Evolutionary conservation across 2,329 filamentous ascomycete species (phyloP).

Genomic region (Pestalotiopsis sp.): DNA sequence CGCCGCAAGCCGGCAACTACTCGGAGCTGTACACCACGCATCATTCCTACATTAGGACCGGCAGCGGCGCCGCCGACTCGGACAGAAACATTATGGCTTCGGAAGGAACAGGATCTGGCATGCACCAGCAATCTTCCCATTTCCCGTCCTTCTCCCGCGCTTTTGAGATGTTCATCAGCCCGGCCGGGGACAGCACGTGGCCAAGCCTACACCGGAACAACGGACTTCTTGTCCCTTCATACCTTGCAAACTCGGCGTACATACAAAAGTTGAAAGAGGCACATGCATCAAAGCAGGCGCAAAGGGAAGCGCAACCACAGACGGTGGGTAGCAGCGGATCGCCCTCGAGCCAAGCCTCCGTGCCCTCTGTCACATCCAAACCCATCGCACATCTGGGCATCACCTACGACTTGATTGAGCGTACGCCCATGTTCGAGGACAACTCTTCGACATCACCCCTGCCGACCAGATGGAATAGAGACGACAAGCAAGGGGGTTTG

Average conservation of each 20-base stretch:
- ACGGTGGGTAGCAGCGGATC: constrained; percentile 38
- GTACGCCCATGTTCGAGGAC: constrained; percentile 62
- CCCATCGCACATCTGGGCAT: constrained; percentile 72
- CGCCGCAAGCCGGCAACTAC: constrained; percentile 39
- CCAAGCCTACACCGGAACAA: constrained; percentile 35
- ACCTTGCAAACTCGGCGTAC: constrained; percentile 78
- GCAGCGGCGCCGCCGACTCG: constrained; percentile 34
- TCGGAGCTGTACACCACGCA: constrained; percentile 32
- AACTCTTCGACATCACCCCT: constrained; percentile 66
- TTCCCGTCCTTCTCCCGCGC: constrained; percentile 54
- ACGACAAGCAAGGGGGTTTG: constrained; percentile 73
- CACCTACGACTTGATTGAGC: constrained; percentile 83
- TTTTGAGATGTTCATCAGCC: constrained; percentile 50
- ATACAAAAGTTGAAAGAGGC: constrained; percentile 74
- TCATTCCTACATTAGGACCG: constrained; percentile 21
- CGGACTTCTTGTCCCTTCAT: constrained; percentile 80
- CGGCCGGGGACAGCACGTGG: constrained; percentile 23
- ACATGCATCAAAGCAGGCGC: constrained; percentile 62
- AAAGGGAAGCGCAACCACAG: constrained; percentile 49
- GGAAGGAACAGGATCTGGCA: constrained; percentile 26
- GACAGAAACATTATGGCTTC: constrained; percentile 29
- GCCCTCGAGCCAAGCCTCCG: constrained; percentile 22
- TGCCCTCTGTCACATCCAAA: constrained; percentile 58
- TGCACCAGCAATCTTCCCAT: constrained; percentile 31
- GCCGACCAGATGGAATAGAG: constrained; percentile 80